phyloP scores from a whole-genome alignment of 768 basidiomycete genomes.

The Podaxis rugospora region DNA sequence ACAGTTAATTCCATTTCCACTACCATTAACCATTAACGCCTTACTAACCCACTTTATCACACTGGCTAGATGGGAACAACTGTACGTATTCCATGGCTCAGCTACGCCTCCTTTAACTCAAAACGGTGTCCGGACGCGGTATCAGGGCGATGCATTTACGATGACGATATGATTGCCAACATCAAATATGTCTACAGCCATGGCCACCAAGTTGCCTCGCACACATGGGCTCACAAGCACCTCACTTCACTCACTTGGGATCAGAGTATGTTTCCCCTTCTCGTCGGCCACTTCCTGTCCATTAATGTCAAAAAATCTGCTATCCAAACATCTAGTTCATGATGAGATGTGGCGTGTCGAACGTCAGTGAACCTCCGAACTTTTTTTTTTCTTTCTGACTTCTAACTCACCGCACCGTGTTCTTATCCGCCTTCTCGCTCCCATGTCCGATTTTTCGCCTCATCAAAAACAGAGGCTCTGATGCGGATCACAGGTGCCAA shows the following conservation, averaged over 20 bases:
- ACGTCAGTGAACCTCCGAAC: slow-evolving; percentile 17
- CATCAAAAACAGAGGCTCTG: slow-evolving; percentile 28
- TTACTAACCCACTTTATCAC: not conserved
- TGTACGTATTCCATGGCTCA: slow-evolving; percentile 19
- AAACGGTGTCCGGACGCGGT: not conserved
- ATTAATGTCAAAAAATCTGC: not conserved
- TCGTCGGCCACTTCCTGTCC: not conserved
- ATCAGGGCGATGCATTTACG: slow-evolving; percentile 35
- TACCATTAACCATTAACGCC: not conserved
- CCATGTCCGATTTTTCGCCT: too few species aligned
- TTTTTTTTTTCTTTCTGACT: not conserved
- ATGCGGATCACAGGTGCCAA: slow-evolving; percentile 35
- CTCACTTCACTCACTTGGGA: slow-evolving; percentile 26
- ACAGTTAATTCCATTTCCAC: slow-evolving; percentile 23
- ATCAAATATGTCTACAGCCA: slow-evolving; percentile 32
- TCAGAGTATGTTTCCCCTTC: slow-evolving; percentile 22
- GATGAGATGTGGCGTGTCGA: slow-evolving; percentile 33
- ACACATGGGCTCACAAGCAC: slow-evolving; percentile 40
- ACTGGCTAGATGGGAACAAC: slow-evolving; percentile 30
- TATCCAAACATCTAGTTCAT: slow-evolving; percentile 19
- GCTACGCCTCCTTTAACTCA: not conserved
- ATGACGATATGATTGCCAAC: slow-evolving; percentile 16
- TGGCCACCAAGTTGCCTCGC: slow-evolving; percentile 41
- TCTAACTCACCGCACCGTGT: not conserved
- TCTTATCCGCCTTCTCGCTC: not conserved